A percentile compares a stretch with the other conserved stretches of the same genome.
Conservation (phyloP, 2,329 filamentous ascomycete species). For the Diatrype stigma region DNA sequence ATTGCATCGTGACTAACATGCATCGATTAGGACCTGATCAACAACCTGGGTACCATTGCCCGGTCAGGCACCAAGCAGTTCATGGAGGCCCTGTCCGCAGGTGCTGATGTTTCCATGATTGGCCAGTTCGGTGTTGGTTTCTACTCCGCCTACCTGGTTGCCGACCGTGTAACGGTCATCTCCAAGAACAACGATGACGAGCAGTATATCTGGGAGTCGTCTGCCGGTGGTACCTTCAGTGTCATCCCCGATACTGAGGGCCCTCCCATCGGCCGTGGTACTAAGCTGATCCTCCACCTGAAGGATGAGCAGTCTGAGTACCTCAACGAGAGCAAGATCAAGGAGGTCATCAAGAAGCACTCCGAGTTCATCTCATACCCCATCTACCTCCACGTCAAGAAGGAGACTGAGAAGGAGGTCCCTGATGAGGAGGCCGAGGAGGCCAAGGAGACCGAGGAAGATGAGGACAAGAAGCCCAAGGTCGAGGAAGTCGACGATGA, state of each 20-base stretch:
- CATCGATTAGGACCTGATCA: slow-evolving; percentile 78
- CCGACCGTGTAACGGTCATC: slow-evolving; percentile 90
- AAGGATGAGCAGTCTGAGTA: slow-evolving; percentile 99
- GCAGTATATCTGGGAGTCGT: slow-evolving; percentile 99
- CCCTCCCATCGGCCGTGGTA: slow-evolving; percentile 86
- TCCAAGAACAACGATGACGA: slow-evolving; percentile 99
- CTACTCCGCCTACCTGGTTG: slow-evolving; percentile 99
- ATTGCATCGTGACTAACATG: slow-evolving; percentile 33
- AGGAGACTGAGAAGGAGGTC: slow-evolving; percentile 99
- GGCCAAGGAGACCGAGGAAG: slow-evolving; percentile 63
- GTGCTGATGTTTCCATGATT: slow-evolving; percentile 99
- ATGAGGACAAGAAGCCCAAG: slow-evolving; percentile 91
- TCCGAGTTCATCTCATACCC: slow-evolving; percentile 99
- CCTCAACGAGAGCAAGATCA: slow-evolving; percentile 97
- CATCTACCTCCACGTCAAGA: slow-evolving; percentile 99
- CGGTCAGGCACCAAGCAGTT: slow-evolving; percentile 99
- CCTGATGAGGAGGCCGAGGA: slow-evolving; percentile 89
- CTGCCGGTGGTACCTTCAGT: slow-evolving; percentile 94
- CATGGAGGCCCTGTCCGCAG: slow-evolving; percentile 98
- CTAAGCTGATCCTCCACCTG: slow-evolving; percentile 96
- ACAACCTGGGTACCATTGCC: slow-evolving; percentile 99
- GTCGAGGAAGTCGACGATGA: slow-evolving; percentile 88
- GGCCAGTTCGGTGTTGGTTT: slow-evolving; percentile 99
- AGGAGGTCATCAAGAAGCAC: slow-evolving; percentile 99
- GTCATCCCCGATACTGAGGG: slow-evolving; percentile 87